Conservation (phyloP, 73 alveolate genomes). For the Paramecium caudatum region DNA sequence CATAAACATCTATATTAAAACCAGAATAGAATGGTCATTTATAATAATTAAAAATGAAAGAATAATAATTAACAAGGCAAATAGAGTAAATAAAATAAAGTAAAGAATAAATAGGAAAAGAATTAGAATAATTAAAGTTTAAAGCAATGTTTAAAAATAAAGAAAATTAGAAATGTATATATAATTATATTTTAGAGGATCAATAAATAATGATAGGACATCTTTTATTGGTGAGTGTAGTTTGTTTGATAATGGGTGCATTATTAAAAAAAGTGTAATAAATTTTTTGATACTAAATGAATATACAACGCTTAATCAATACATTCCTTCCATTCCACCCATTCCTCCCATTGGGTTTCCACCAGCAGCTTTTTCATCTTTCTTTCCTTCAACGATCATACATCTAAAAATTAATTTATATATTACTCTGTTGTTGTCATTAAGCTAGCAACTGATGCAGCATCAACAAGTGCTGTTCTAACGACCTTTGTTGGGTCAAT, state of each 20-base stretch:
- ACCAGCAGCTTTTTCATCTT: slow-evolving; percentile 81
- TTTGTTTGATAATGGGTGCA: slow-evolving; percentile 47
- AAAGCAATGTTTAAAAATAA: slow-evolving; percentile 60
- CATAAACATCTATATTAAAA: not conserved
- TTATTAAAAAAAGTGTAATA: slow-evolving; percentile 27
- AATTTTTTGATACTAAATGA: slow-evolving; percentile 53
- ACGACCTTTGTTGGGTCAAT: slow-evolving; percentile 99
- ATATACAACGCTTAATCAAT: slow-evolving; percentile 61
- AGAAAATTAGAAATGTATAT: slow-evolving; percentile 43
- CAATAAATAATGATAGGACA: slow-evolving; percentile 28
- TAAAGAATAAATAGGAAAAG: slow-evolving; percentile 21
- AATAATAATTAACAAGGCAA: not conserved
- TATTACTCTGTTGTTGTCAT: slow-evolving; percentile 97
- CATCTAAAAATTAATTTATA: slow-evolving; percentile 78
- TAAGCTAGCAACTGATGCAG: slow-evolving; percentile 96
- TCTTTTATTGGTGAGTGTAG: slow-evolving; percentile 41
- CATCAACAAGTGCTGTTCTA: slow-evolving; percentile 96
- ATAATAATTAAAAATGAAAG: not conserved
- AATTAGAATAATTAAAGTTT: slow-evolving; percentile 36
- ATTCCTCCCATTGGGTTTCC: slow-evolving; percentile 91
- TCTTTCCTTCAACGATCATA: slow-evolving; percentile 80
- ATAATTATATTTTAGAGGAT: not conserved
- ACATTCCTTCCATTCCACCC: slow-evolving; percentile 95
- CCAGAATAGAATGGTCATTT: not conserved
- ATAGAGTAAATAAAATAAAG: slow-evolving; percentile 21